A percentile compares a stretch with the other conserved stretches of the same genome.
These are phyloP conservation scores for Pleodorina starrii DNA, from an alignment of 139 green algal genomes.

Conservation along the genomic window DNA sequence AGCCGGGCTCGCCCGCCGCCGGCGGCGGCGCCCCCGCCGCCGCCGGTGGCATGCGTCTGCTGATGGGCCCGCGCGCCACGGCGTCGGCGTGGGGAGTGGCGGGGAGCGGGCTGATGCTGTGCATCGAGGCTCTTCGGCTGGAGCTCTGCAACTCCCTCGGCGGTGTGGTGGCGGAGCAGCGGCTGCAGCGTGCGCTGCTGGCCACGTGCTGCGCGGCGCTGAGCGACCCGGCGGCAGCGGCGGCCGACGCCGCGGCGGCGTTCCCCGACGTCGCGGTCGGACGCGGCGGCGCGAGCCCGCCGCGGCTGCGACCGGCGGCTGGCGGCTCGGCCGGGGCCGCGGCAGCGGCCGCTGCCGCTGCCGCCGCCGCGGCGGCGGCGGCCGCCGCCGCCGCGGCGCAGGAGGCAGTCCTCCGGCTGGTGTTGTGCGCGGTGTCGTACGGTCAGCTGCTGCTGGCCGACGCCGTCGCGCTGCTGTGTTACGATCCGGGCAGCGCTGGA, in stretches of 20 bases:
- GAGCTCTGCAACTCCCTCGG: not conserved
- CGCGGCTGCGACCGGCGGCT: too few relatives aligned
- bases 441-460: slow-evolving; percentile 15
- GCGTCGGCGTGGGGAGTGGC: slow-evolving; percentile 5
- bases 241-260: slow-evolving; percentile 12
- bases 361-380: not conserved
- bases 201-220: not conserved
- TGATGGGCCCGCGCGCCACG: not conserved
- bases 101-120: slow-evolving; percentile 18
- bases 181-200: slow-evolving; percentile 33
- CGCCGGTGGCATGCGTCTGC: not conserved
- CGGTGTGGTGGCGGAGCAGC: not conserved
- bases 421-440: slow-evolving; percentile 19
- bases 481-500: not conserved
- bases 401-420: slow-evolving; percentile 11
- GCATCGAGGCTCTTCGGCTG: not conserved
- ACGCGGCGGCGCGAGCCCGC: not conserved
- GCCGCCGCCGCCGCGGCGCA: not conserved
- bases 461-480: slow-evolving; percentile 25
- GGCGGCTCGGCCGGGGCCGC: not conserved
- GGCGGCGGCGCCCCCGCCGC: not conserved
- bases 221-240: not conserved
- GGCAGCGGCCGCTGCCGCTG: not conserved
- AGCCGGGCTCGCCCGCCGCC: not conserved
- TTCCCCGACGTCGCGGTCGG: not conserved